Evolutionary conservation across 257 asterid species (phyloP), one percentile per base, ranked within the genome.

Genomic region (Ballota nigra): DNA sequence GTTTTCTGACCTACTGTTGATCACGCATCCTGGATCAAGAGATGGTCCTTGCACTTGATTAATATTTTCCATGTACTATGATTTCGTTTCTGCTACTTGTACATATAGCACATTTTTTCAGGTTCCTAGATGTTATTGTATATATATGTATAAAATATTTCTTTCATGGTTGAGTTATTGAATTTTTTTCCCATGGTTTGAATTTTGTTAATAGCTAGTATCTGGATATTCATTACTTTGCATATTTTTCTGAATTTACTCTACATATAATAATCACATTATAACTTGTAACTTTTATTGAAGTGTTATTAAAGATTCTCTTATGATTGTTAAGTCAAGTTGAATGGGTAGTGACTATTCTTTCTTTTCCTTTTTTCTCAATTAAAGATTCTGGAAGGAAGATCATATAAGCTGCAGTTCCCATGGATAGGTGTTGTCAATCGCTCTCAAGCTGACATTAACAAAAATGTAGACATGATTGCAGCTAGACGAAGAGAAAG

Each of bases 351-450:
- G 18, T 65, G 55, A 60, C 69, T 75, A 4, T 47, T 68, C 40
- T 51, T 5, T 36, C 24, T 9, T 41, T 4, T 65, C 38, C 22
- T n/a, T 58, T 26, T 41, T 66, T 36, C 19, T 77, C n/a, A 62
- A 33, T 19, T 66, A 24, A 63, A 89, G 96, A 86, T 89, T 60
- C 71, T 89, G 84, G 96, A 89, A 77, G 96, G 96, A 78, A 83
- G 47, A 74, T 63, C 95, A 15, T 89, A 86, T 81, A 87, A 78
- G 84, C 83, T 89, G 81, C 96, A 89, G 85, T 87, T 84, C 76
- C 96, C 95, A 53, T 89, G 96, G 96, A 84, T 89, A 66, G 96
- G 96, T 84, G 89, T 89, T 75, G 96, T 89, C 63, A 89, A 89
- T 83, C 95, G 96, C 56, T 89, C 96, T 68, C 96, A 87, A 79